phyloP scores from a whole-genome alignment of 768 basidiomycete genomes.

The Gautieria morchelliformis region DNA sequence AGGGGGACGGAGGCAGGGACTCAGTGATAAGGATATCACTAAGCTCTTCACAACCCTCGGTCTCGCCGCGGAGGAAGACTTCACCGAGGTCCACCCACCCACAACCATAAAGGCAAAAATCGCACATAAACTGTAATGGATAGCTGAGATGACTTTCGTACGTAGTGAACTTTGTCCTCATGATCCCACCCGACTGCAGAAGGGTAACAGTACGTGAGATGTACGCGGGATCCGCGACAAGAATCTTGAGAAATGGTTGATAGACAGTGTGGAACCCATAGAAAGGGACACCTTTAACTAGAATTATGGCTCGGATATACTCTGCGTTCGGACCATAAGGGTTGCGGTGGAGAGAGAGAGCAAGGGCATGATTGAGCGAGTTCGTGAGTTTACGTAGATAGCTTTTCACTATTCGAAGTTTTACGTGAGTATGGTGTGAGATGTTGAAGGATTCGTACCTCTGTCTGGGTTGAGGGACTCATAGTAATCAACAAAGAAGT shows the following conservation, averaged over 20 bases:
- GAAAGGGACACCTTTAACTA: slow-evolving; percentile 93
- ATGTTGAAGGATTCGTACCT: slow-evolving; percentile 35
- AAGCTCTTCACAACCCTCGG: slow-evolving; percentile 15
- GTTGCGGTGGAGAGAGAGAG: slow-evolving; percentile 67
- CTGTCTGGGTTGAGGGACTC: slow-evolving; percentile 52
- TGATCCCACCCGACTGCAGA: slow-evolving; percentile 72
- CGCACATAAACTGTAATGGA: slow-evolving; percentile 85
- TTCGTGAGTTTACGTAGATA: slow-evolving; percentile 61
- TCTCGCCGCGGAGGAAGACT: slow-evolving; percentile 46
- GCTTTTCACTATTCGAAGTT: slow-evolving; percentile 44
- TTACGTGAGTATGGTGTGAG: neutral
- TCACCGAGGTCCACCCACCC: slow-evolving; percentile 71
- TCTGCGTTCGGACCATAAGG: slow-evolving; percentile 47
- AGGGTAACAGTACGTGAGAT: slow-evolving; percentile 65
- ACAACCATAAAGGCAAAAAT: slow-evolving; percentile 92
- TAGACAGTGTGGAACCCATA: slow-evolving; percentile 88
- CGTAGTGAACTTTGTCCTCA: slow-evolving; percentile 66
- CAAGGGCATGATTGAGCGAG: slow-evolving; percentile 81
- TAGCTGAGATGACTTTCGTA: slow-evolving; percentile 90
- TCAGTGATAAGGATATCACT: slow-evolving; percentile 15
- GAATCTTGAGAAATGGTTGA: slow-evolving; percentile 82
- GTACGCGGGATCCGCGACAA: slow-evolving; percentile 59
- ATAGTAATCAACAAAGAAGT: slow-evolving; percentile 80
- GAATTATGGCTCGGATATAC: slow-evolving; percentile 64
- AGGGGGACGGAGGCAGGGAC: slow-evolving; percentile 40